Base-by-base conservation (phyloP, 139 green algal genomes). In the Yamagishiella unicocca region DNA sequence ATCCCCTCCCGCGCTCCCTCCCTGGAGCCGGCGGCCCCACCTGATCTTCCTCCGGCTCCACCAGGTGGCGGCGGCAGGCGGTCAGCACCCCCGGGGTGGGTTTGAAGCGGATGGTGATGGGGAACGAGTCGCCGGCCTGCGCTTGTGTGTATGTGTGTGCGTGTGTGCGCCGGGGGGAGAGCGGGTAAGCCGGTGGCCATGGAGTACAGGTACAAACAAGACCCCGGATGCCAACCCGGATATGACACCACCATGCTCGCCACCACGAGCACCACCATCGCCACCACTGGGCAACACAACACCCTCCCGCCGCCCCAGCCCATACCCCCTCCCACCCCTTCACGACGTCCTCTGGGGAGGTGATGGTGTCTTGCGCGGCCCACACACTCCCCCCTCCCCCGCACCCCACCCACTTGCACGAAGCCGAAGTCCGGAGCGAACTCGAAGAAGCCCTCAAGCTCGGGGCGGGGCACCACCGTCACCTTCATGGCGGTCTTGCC, bases 401-500 rank as follows among this genome's bases (percentile, higher is more conserved):
- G 33, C 14, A 31, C 46, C 27, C 50, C 55, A 21, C 37, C 4
- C 35, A 92, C 93, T 90, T 95, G 93, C n/a, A 93, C 91, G 88
- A 93, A 96, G 3, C 94, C 94, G 87, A 94, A 93, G 40, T 90
- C 90, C 10, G 92, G 91, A 0, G 50, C 62, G 77, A 94, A 93
- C 40, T 91, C 82, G 54, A 96, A 78, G 85, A 91, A 93, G 71
- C 88, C 80, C 24, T 81, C 72, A 37, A 96, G 71, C 82, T 94
- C 91, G 9, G 90, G 85, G 2, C 89, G 82, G 24, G 85, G 86
- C 78, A 88, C 81, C 38, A 93, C 90, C 70, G 64, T 88, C 72
- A 90, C 88, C 91, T 96, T 96, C 91, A 96, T 94, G 35, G 91
- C 91, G n/a, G 84, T 87, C 43, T 90, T 92, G 77, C 92, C 90